A percentile compares a stretch with the other conserved stretches of the same genome.
Conservation (phyloP, 768 basidiomycete genomes). For the Boletus insuetus region DNA sequence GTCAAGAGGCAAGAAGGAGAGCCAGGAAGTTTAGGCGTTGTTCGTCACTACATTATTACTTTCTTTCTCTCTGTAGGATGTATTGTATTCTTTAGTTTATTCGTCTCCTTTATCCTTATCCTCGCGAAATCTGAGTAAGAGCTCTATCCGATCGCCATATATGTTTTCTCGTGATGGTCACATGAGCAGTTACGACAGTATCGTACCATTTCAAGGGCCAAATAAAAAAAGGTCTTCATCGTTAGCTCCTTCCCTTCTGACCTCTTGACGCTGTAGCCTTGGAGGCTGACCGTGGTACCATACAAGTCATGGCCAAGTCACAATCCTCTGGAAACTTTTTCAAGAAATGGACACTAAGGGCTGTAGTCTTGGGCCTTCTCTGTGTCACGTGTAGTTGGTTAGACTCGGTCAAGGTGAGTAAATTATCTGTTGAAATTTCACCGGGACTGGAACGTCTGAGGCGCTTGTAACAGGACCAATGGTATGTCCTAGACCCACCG, state of each 20-base stretch:
- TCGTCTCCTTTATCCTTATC: slow-evolving; percentile 11
- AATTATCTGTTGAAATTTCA: neutral
- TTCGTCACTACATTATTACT: slow-evolving; percentile 14
- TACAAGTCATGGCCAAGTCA: slow-evolving; percentile 1
- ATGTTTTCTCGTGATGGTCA: too few relatives aligned
- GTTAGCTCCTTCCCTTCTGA: neutral
- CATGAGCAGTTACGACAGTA: too few relatives aligned
- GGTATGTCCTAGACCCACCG: slow-evolving; percentile 81
- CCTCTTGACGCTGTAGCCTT: neutral
- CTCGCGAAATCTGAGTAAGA: too few relatives aligned
- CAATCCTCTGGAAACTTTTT: slow-evolving; percentile 7
- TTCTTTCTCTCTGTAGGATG: slow-evolving; percentile 25
- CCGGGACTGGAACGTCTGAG: neutral
- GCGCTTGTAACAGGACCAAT: slow-evolving; percentile 55
- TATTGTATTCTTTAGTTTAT: slow-evolving; percentile 34
- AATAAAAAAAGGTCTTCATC: neutral
- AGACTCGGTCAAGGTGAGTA: slow-evolving; percentile 63
- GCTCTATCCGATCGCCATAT: too few relatives aligned
- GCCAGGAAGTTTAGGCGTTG: slow-evolving; percentile 40
- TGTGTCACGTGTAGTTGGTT: slow-evolving; percentile 45
- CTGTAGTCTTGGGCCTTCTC: slow-evolving; percentile 25
- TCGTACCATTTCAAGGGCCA: neutral
- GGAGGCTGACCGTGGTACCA: too few relatives aligned
- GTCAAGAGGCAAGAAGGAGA: slow-evolving; percentile 51
- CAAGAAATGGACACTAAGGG: slow-evolving; percentile 35